Evolutionary conservation across 2,329 filamentous ascomycete genomes (phyloP).

Genomic region (Dothiorella sarmentorum): DNA sequence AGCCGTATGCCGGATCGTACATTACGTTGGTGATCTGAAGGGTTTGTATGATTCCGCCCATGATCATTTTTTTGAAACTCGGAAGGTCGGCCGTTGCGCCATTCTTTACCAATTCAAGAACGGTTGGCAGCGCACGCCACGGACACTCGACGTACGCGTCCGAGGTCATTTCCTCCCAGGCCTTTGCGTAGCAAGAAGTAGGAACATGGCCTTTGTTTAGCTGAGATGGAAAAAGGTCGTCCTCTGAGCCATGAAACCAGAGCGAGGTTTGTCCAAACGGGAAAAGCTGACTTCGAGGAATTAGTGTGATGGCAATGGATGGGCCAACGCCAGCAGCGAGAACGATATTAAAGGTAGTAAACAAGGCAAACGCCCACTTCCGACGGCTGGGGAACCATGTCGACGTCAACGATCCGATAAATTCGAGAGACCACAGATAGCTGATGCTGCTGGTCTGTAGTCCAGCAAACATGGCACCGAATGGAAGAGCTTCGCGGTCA

Average conservation of each 20-base stretch:
- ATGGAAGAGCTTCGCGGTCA: not conserved
- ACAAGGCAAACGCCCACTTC: not conserved
- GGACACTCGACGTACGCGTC: not conserved
- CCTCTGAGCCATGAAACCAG: not conserved
- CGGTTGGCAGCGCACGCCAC: not conserved
- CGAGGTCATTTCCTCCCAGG: no score
- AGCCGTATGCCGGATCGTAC: fast-evolving
- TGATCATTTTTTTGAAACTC: not conserved
- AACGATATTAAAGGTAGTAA: not conserved
- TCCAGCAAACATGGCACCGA: not conserved
- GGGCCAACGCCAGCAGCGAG: not conserved
- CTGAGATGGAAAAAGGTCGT: not conserved
- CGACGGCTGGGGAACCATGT: not conserved
- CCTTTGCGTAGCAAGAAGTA: not conserved
- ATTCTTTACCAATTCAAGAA: not conserved
- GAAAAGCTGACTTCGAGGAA: not conserved
- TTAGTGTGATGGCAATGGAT: not conserved
- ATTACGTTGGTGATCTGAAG: not conserved
- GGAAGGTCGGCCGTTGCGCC: not conserved
- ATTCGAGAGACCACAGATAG: conserved; percentile 4
- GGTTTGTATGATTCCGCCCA: not conserved
- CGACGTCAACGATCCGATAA: not conserved
- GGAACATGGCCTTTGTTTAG: not conserved
- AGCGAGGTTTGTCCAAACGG: not conserved
- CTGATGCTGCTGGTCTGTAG: not conserved